Base-by-base conservation (phyloP, 306 rosid genomes). In the Citrullus amarus region DNA sequence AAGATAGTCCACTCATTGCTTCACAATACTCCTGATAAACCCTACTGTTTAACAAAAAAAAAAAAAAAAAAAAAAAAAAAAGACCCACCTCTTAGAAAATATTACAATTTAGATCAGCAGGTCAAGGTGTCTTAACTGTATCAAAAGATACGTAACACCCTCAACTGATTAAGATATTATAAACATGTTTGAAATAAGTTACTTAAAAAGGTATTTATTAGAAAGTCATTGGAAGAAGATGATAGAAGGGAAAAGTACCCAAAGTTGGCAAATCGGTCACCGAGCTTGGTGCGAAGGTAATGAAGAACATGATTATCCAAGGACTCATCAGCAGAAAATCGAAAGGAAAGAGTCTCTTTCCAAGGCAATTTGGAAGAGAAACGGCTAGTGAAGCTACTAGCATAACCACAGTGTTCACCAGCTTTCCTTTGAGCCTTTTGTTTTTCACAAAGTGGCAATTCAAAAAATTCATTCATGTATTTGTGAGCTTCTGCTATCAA, bases 361-460 rank as follows among this genome's bases (percentile, higher is more conserved):
- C 98, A 96, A 0, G 98, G 99, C 44, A 96, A 91, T 72, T 96
- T 96, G 8, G 97, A 87, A 4, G 92, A 91, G 83, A 96, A 96
- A 11, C 98, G 88, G 22, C 93, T 90, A 4, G 96, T 96, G 79
- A 96, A 96, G 85, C 99, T 96, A 62, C 99, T 92, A 13, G 99
- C 97, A 85, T 96, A 96, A 7, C 99, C 99, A 75, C 92, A 93
- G 86, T 86, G 91, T 51, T 96, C 98, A 32, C 99, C 98, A 11
- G 78, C 63, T 83, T 88, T 88, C 78, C 96, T 91, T 81, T 91
- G 92, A 39, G 94, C 91, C 18, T 91, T 88, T 93, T 91, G 96
- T 84, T 96, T 96, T 39, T 87, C 77, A 59, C 82, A 70, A 78
- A 96, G 88, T 32, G 98, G 97, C 67, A 86, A 46, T 48, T 88